These are phyloP conservation scores for Zygotorulaspora mrakii DNA, from an alignment of 1,139 yeast genomes.

Conservation along the genomic window DNA sequence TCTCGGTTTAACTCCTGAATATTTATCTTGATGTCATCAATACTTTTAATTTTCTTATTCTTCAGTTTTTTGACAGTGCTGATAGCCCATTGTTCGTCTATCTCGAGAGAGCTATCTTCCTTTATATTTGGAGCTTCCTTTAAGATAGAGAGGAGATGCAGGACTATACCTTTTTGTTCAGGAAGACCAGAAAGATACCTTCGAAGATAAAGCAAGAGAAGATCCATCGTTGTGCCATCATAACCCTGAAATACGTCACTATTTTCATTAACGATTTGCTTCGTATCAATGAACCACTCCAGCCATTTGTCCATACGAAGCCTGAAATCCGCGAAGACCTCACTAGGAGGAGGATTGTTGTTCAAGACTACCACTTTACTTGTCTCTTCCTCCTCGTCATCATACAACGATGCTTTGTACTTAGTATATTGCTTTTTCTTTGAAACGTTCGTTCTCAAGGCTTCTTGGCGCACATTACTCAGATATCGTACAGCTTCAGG, in stretches of 20 bases:
- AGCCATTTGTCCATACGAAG: slow-evolving; percentile 13
- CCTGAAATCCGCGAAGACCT: slow-evolving; percentile 8
- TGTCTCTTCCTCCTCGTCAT: slow-evolving; percentile 20
- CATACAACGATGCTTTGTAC: slow-evolving; percentile 25
- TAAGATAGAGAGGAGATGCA: slow-evolving; percentile 20
- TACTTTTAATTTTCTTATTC: slow-evolving; percentile 11
- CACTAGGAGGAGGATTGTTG: background rate
- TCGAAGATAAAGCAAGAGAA: slow-evolving; percentile 21
- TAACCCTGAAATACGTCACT: slow-evolving; percentile 20
- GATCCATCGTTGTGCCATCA: slow-evolving; percentile 20
- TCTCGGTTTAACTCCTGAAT: slow-evolving; percentile 13
- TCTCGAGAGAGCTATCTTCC: slow-evolving; percentile 15
- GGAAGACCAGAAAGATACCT: slow-evolving; percentile 13
- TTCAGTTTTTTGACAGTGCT: slow-evolving; percentile 13
- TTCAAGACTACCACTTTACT: slow-evolving; percentile 2
- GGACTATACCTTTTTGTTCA: slow-evolving; percentile 13
- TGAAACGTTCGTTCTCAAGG: slow-evolving; percentile 27
- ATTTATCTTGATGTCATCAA: slow-evolving; percentile 18
- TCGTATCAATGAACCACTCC: slow-evolving; percentile 20
- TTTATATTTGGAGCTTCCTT: slow-evolving; percentile 12
- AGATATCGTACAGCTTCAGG: slow-evolving; percentile 30
- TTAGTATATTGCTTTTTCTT: slow-evolving; percentile 4
- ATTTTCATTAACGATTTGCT: slow-evolving; percentile 6
- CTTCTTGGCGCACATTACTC: slow-evolving; percentile 29
- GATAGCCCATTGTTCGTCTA: slow-evolving; percentile 30